phyloP scores from a whole-genome alignment of 305 asterid genomes.

The Fraxinus latifolia region DNA sequence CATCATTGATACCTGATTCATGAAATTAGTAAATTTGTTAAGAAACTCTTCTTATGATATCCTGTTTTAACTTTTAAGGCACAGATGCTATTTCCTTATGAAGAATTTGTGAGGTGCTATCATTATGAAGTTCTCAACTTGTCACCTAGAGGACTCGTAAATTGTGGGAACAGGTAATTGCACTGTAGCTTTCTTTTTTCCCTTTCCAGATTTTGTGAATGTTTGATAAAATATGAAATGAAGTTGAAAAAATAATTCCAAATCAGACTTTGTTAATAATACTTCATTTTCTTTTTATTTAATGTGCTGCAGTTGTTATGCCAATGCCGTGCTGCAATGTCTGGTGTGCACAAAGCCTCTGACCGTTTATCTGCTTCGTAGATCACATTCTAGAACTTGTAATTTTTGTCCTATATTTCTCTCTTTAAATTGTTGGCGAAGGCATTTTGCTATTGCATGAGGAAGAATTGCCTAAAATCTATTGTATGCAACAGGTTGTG shows the following conservation, averaged over 20 bases:
- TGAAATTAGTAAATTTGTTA: constrained; percentile 12
- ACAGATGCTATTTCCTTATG: constrained; percentile 88
- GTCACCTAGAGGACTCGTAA: constrained; percentile 68
- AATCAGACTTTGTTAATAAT: not conserved
- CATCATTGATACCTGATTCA: constrained; percentile 15
- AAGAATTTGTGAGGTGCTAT: constrained; percentile 73
- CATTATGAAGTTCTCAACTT: constrained; percentile 52
- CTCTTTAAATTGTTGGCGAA: not conserved
- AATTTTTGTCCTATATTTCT: constrained; percentile 12
- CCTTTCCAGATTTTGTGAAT: constrained; percentile 4
- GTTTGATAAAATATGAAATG: not conserved
- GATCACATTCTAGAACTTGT: constrained; percentile 79
- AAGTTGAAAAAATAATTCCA: not conserved
- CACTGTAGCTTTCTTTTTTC: constrained; percentile 11
- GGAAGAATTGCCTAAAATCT: not conserved
- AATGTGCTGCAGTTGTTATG: constrained; percentile 68
- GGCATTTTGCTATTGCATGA: not conserved
- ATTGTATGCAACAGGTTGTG: constrained; percentile 46
- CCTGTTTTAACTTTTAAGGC: constrained; percentile 22
- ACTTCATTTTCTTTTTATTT: constrained; percentile 3
- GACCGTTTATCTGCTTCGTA: constrained; percentile 57
- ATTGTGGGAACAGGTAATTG: constrained; percentile 79
- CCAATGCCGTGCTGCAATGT: constrained; percentile 90
- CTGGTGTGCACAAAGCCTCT: constrained; percentile 82
- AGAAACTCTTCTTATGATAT: constrained; percentile 15